These are phyloP conservation scores for Aureobasidium sp. DNA, from an alignment of 2,329 filamentous ascomycete genomes.

Conservation along the genomic window DNA sequence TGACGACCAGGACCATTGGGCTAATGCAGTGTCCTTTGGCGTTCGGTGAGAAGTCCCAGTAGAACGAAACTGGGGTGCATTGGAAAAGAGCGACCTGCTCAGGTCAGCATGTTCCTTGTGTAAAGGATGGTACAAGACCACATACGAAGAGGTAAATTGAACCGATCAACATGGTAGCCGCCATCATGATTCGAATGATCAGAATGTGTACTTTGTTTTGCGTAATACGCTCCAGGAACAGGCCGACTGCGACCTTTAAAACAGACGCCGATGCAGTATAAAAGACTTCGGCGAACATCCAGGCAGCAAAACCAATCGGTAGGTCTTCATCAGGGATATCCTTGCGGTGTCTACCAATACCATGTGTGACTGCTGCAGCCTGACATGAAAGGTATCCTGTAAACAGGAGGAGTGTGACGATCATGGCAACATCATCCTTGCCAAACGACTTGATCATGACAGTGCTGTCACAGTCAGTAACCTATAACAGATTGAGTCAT, in stretches of 20 bases:
- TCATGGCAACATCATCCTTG: slow-evolving; percentile 29
- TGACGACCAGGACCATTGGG: slow-evolving; percentile 7
- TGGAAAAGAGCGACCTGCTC: slow-evolving; percentile 33
- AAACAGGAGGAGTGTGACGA: slow-evolving; percentile 25
- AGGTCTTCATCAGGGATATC: slow-evolving; percentile 18
- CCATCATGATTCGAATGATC: slow-evolving; percentile 37
- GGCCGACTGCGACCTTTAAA: slow-evolving; percentile 41
- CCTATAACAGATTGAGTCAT: background rate
- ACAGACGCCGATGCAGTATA: slow-evolving; percentile 40
- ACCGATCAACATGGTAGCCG: slow-evolving; percentile 35
- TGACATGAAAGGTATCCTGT: slow-evolving; percentile 29
- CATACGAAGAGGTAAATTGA: slow-evolving; percentile 39
- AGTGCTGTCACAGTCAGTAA: slow-evolving; percentile 16
- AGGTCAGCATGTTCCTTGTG: background rate
- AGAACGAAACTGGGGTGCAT: slow-evolving; percentile 40
- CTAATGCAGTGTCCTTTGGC: slow-evolving; percentile 18
- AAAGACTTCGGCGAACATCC: slow-evolving; percentile 44
- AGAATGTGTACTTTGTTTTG: slow-evolving; percentile 33
- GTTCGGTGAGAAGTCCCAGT: slow-evolving; percentile 35
- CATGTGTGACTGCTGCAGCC: slow-evolving; percentile 26
- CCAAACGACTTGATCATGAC: slow-evolving; percentile 26
- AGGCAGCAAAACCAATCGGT: slow-evolving; percentile 22
- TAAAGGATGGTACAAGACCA: background rate
- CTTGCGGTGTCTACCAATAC: slow-evolving; percentile 26
- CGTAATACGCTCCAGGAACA: slow-evolving; percentile 44